Percentiles rank a stretch among this genome's conserved stretches.
Evolutionary conservation across 2,329 filamentous ascomycete species (phyloP).

Genomic region (Monilinia aucupariae): DNA sequence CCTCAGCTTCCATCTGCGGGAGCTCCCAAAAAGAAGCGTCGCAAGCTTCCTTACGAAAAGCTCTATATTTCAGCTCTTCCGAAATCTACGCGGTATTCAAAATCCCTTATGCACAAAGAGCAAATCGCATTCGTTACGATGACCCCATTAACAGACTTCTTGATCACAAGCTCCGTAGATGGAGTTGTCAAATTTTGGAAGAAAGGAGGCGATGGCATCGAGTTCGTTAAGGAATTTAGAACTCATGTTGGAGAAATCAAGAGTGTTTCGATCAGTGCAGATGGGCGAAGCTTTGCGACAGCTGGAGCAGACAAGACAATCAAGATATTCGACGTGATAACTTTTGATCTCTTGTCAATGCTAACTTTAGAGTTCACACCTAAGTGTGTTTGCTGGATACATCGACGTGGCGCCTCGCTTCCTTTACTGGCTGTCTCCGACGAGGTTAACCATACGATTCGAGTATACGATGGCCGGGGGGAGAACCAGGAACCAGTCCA

Average conservation of each 20-base stretch:
- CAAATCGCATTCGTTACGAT: slow-evolving; percentile 83
- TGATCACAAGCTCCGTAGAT: slow-evolving; percentile 89
- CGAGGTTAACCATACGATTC: slow-evolving; percentile 64
- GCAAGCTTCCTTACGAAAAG: slow-evolving; percentile 89
- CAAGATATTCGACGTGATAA: slow-evolving; percentile 78
- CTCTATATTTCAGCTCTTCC: slow-evolving; percentile 90
- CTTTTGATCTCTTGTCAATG: slow-evolving; percentile 82
- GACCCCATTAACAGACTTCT: slow-evolving; percentile 86
- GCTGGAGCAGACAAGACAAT: slow-evolving; percentile 72
- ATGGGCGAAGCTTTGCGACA: slow-evolving; percentile 90
- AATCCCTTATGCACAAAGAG: slow-evolving; percentile 97
- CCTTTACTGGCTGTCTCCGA: slow-evolving; percentile 82
- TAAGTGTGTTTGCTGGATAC: slow-evolving; percentile 85
- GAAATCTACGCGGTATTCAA: slow-evolving; percentile 75
- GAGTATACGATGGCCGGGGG: slow-evolving; percentile 84
- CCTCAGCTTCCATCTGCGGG: slow-evolving; percentile 78
- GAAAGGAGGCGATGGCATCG: slow-evolving; percentile 81
- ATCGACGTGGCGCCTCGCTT: slow-evolving; percentile 78
- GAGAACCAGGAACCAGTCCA: slow-evolving; percentile 73
- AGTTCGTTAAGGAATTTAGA: slow-evolving; percentile 97
- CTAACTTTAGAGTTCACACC: slow-evolving; percentile 71
- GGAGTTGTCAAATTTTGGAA: slow-evolving; percentile 99
- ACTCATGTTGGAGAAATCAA: slow-evolving; percentile 82
- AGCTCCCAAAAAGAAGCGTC: slow-evolving; percentile 81
- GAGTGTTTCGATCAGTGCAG: slow-evolving; percentile 77